Base-by-base conservation (phyloP, 2,329 filamentous ascomycete species). In the Neopestalotiopsis rosae region DNA sequence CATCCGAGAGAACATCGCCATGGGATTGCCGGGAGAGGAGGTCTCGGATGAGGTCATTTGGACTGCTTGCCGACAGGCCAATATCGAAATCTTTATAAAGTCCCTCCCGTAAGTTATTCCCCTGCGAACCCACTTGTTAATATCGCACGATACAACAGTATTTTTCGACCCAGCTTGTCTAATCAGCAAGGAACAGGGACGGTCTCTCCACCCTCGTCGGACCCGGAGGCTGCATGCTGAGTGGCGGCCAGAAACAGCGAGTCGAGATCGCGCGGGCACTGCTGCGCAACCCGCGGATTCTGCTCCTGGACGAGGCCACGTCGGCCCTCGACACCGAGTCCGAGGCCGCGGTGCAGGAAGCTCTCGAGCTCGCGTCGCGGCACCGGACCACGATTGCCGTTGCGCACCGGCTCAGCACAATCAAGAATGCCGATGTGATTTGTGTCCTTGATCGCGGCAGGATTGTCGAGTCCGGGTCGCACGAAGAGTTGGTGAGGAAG, bases 371-470 rank as follows among this genome's bases (percentile, higher is more conserved):
- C 32, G 89, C 88, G 0, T 83, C 84, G 2, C 84, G 85, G 72
- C 85, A 85, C 4, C 80, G 86, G 3, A 89, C 92, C 0, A 92
- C 91, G 59, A 84, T 95, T 3, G 90, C 91, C 2, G 91, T 95
- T 13, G 92, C 92, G 1, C 92, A 94, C 76, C 84, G 92, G 9
- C 81, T 94, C 65, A 90, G 89, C 0, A 95, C 91, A 14, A 89
- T 94, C 24, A 91, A 91, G 76, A 90, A 93, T 72, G 91, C 92
- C 0, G 89, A 95, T 76, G 81, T 89, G 5, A 94, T 94, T 56
- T 92, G 92, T 72, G 68, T 72, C 4, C 42, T 72, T 24, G n/a
- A 64, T 14, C 65, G 69, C 24, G 74, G 71, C 3, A 34, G 28
- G 1, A 58, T 70, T 7, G 65, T 70, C 5, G 71, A 74, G 52